phyloP scores from a whole-genome alignment of 164 flowering plant genomes.

The Annona squamosa region DNA sequence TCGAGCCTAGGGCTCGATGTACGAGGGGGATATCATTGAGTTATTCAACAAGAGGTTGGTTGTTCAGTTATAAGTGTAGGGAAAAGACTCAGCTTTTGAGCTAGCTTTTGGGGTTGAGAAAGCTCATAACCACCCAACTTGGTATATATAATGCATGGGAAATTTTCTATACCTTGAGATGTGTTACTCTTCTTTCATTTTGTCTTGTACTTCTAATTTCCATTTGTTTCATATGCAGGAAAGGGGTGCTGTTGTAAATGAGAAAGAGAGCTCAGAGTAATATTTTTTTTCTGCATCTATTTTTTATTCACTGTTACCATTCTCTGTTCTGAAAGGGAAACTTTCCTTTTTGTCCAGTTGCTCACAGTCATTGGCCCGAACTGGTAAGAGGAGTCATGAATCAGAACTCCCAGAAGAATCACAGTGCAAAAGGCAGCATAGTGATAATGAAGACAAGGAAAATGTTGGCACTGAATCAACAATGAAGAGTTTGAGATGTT shows the following conservation, averaged over 20 bases:
- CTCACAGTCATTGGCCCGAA: slow-evolving; percentile 21
- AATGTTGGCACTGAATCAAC: slow-evolving; percentile 8
- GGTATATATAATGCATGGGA: not conserved
- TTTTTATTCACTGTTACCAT: not conserved
- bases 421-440: slow-evolving; percentile 18
- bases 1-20: too few species aligned
- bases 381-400: slow-evolving; percentile 11
- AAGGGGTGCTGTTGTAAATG: slow-evolving; percentile 17
- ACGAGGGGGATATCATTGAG: too few species aligned
- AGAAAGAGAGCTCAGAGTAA: slow-evolving; percentile 33
- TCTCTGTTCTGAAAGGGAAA: not conserved
- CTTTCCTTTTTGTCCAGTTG: slow-evolving; percentile 26
- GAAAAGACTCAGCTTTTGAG: too few species aligned
- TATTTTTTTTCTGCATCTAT: not conserved
- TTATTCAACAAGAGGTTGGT: too few species aligned
- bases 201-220: not conserved
- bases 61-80: too few species aligned
- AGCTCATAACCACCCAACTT: not conserved
- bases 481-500: slow-evolving; percentile 25
- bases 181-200: not conserved
- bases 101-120: too few species aligned
- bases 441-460: slow-evolving; percentile 7
- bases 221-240: slow-evolving; percentile 23
- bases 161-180: not conserved
- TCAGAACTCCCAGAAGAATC: slow-evolving; percentile 19